These are phyloP conservation scores for Xylaria longipes DNA, from an alignment of 495 filamentous ascomycete genomes.

Conservation along the genomic window DNA sequence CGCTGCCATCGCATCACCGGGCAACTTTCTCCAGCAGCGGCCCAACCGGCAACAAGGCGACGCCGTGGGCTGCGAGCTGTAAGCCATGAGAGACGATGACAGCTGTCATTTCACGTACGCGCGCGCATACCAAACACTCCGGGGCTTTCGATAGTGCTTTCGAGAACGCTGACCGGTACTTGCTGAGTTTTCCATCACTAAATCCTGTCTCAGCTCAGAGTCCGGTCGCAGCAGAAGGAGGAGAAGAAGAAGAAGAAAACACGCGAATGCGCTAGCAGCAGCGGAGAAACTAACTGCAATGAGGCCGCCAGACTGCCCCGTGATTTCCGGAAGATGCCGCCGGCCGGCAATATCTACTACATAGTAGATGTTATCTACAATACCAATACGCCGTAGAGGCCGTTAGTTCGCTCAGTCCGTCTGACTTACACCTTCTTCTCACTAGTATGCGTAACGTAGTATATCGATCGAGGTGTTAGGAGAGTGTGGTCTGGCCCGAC, in stretches of 20 bases:
- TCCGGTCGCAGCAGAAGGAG: background rate
- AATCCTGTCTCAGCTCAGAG: background rate
- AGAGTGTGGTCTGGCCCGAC: background rate
- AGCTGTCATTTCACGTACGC: background rate
- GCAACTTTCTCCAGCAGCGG: too few relatives aligned
- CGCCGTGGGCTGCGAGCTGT: too few relatives aligned
- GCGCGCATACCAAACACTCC: background rate
- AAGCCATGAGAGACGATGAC: background rate
- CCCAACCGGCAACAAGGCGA: too few relatives aligned
- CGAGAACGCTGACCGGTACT: background rate
- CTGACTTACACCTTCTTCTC: background rate
- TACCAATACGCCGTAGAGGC: background rate
- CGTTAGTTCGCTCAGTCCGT: background rate
- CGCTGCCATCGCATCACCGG: background rate
- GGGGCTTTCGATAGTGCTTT: background rate
- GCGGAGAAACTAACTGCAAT: background rate
- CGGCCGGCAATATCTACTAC: conserved; percentile 12
- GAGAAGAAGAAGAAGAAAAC: background rate
- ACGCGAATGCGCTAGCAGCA: background rate
- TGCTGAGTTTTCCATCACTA: background rate
- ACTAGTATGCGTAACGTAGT: background rate
- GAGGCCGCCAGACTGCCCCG: background rate
- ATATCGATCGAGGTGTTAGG: too few relatives aligned
- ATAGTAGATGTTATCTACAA: background rate
- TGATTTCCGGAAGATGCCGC: background rate